Percentiles rank a stretch among this genome's conserved stretches.
Conservation (phyloP, 1,284 basidiomycete genomes). For the Ganoderma meredithae region DNA sequence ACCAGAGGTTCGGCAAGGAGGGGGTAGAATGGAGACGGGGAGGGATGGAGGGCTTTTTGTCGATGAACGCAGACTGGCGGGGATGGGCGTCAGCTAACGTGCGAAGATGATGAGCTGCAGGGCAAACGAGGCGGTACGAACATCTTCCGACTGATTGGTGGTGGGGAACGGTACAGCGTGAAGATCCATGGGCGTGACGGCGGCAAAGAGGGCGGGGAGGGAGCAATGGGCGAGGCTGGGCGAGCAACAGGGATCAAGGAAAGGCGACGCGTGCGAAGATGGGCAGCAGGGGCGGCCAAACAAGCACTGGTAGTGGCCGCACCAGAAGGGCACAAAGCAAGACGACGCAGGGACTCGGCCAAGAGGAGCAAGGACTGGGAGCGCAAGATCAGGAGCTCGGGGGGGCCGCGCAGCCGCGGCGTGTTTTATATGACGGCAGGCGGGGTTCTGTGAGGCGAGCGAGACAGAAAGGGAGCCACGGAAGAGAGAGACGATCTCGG, state of each 20-base stretch:
- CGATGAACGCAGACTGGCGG: constrained; percentile 16
- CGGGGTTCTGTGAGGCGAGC: constrained; percentile 13
- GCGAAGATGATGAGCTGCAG: constrained; percentile 26
- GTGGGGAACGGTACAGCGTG: constrained; percentile 40
- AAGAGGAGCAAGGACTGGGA: not conserved
- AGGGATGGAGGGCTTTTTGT: constrained; percentile 31
- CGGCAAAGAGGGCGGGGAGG: not conserved
- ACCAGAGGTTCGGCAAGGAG: constrained; percentile 39
- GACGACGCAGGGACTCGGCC: constrained; percentile 12
- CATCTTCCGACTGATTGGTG: constrained; percentile 38
- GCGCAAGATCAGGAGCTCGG: constrained; percentile 14
- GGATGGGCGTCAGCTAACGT: constrained; percentile 24
- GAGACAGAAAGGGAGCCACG: constrained; percentile 23
- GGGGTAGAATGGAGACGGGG: constrained; percentile 39
- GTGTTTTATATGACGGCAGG: constrained; percentile 19
- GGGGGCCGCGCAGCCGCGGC: constrained; percentile 1
- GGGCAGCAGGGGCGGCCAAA: constrained; percentile 22
- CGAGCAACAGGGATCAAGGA: constrained; percentile 15
- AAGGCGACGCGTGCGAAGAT: constrained; percentile 27
- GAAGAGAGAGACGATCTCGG: constrained; percentile 17
- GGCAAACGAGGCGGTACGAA: constrained; percentile 28
- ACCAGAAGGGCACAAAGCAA: constrained; percentile 21
- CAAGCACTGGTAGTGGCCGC: constrained; percentile 18
- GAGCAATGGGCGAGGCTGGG: constrained; percentile 5
- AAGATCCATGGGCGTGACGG: constrained; percentile 27